Evolutionary conservation across 2,329 filamentous ascomycete genomes (phyloP).

Genomic region (Sporothrix pseudoabietina): DNA sequence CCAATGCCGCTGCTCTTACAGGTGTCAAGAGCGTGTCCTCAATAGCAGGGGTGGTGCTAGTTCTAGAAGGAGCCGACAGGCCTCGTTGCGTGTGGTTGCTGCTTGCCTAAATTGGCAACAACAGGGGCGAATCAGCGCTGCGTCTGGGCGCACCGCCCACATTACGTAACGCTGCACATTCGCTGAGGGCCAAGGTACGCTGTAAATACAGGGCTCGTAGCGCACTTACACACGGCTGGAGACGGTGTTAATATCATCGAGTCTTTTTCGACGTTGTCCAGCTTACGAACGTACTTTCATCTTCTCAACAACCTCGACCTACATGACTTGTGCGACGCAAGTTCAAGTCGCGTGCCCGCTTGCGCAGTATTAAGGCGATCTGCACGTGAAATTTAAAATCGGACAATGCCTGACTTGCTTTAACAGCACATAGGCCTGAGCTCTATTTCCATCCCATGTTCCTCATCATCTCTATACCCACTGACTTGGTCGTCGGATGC

Average conservation of each 20-base stretch:
- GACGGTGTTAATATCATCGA: background rate
- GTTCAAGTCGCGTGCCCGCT: slow-evolving; percentile 11
- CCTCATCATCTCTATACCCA: background rate
- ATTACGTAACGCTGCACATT: slow-evolving; percentile 17
- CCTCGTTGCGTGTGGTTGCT: background rate
- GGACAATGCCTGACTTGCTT: background rate
- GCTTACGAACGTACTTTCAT: no score
- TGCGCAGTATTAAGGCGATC: background rate
- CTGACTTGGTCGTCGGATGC: background rate
- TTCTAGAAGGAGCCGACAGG: background rate
- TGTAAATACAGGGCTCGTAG: background rate
- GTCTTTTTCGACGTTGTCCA: background rate
- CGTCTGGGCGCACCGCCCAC: slow-evolving; percentile 8
- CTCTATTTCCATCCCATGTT: background rate
- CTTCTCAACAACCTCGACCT: background rate
- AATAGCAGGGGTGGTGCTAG: background rate
- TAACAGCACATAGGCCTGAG: background rate
- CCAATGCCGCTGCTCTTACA: background rate
- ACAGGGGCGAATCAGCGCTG: slow-evolving; percentile 26
- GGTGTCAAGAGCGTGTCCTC: background rate
- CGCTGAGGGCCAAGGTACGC: background rate
- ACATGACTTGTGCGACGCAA: background rate
- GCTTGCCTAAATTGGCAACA: slow-evolving; percentile 18
- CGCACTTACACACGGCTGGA: background rate
- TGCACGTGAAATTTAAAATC: background rate